Conservation (phyloP, 345 rosid species). For the Lepidium didymum region DNA sequence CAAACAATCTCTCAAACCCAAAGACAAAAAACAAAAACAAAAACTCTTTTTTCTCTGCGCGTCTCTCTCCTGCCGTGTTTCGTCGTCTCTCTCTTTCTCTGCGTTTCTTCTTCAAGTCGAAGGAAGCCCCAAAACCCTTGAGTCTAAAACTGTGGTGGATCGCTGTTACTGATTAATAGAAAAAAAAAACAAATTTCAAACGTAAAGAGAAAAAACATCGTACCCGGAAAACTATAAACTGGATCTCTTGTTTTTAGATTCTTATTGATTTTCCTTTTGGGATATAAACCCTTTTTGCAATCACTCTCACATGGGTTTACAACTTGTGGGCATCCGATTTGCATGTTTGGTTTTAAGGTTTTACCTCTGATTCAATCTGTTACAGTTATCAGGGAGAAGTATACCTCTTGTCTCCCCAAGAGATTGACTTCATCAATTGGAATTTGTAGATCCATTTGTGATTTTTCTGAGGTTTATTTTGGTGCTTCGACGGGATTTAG, state of each 20-base stretch:
- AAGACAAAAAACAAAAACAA: neutral
- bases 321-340: conserved; percentile 2
- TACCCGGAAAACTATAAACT: neutral
- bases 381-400: conserved; percentile 21
- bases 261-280: neutral
- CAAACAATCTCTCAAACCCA: neutral
- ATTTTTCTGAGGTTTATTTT: neutral
- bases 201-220: neutral
- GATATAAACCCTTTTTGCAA: conserved; percentile 6
- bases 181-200: neutral
- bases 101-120: neutral
- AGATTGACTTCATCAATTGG: neutral
- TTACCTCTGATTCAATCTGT: neutral
- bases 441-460: conserved; percentile 13
- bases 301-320: neutral
- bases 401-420: conserved; percentile 18
- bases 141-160: neutral
- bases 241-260: conserved; percentile 10
- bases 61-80: neutral
- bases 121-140: conserved; percentile 4
- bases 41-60: neutral
- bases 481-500: conserved; percentile 13
- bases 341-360: conserved; percentile 25
- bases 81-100: neutral
- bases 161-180: neutral